These are phyloP conservation scores for Lachnum nothofagi DNA, from an alignment of 2,329 filamentous ascomycete species.

Conservation along the genomic window DNA sequence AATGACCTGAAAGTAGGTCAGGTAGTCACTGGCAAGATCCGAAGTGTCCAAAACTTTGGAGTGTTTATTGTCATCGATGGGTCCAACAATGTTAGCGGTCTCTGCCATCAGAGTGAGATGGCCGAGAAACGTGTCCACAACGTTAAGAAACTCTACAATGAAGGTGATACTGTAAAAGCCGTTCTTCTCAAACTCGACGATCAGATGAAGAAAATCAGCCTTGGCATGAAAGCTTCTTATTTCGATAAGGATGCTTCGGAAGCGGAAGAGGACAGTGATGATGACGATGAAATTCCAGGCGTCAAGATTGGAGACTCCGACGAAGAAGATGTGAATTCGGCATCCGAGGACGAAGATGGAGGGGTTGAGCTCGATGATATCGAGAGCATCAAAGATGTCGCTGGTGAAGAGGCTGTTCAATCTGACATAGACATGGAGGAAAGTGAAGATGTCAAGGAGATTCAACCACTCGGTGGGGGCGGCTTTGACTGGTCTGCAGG, in stretches of 20 bases:
- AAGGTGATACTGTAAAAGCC: conserved; percentile 90
- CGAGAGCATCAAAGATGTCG: conserved; percentile 39
- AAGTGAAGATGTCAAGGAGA: conserved; percentile 24
- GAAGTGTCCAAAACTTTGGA: conserved; percentile 91
- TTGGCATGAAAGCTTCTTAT: conserved; percentile 89
- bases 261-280: conserved; percentile 44
- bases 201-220: conserved; percentile 73
- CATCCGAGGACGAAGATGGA: conserved; percentile 35
- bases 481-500: conserved; percentile 87
- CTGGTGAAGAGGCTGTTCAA: conserved; percentile 24
- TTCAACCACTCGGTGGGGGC: conserved; percentile 59
- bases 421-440: conserved; percentile 33
- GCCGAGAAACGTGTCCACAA: conserved; percentile 77
- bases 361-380: conserved; percentile 30
- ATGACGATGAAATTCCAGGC: conserved; percentile 39
- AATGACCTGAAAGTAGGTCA: conserved; percentile 75
- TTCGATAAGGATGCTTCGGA: conserved; percentile 61
- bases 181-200: conserved; percentile 74
- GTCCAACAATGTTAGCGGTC: conserved; percentile 81
- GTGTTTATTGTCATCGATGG: conserved; percentile 89
- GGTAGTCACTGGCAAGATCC: conserved; percentile 80
- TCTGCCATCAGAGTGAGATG: conserved; percentile 90
- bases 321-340: conserved; percentile 34
- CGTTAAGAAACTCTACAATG: conserved; percentile 82
- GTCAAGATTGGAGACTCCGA: conserved; percentile 33